Percentiles rank a stretch among this genome's conserved stretches.
Evolutionary conservation across 345 rosid species (phyloP).

Genomic region (Anacardium occidentale): DNA sequence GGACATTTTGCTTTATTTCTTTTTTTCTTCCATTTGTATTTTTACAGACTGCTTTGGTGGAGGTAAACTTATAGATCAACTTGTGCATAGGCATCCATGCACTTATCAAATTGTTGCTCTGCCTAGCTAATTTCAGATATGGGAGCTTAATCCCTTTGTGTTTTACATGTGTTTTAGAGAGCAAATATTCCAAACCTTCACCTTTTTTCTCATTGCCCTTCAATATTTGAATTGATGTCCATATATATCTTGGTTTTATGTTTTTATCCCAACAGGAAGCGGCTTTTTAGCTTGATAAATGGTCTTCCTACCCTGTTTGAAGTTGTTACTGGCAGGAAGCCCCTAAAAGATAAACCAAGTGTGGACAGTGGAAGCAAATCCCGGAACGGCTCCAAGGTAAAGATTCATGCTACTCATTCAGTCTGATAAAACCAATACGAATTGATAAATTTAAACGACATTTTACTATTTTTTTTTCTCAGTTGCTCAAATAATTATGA

Average conservation of each 20-base stretch:
- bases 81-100: background rate
- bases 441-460: background rate
- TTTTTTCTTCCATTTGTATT: background rate
- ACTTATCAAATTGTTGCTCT: background rate
- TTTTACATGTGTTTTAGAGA: background rate
- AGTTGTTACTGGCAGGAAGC: conserved; percentile 58
- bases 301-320: conserved; percentile 73
- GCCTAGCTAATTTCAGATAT: background rate
- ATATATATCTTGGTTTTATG: background rate
- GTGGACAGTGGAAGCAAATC: conserved; percentile 73
- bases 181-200: background rate
- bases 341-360: conserved; percentile 54
- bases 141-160: background rate
- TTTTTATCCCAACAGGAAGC: conserved; percentile 46
- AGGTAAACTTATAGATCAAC: background rate
- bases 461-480: background rate
- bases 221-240: background rate
- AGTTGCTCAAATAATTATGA: background rate
- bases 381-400: conserved; percentile 68
- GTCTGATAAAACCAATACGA: background rate
- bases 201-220: background rate
- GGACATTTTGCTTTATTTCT: background rate
- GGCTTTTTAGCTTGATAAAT: conserved; percentile 67
- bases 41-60: background rate
- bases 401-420: background rate